Base-by-base conservation (phyloP, 2,329 filamentous ascomycete genomes). In the Apiospora arundinis region DNA sequence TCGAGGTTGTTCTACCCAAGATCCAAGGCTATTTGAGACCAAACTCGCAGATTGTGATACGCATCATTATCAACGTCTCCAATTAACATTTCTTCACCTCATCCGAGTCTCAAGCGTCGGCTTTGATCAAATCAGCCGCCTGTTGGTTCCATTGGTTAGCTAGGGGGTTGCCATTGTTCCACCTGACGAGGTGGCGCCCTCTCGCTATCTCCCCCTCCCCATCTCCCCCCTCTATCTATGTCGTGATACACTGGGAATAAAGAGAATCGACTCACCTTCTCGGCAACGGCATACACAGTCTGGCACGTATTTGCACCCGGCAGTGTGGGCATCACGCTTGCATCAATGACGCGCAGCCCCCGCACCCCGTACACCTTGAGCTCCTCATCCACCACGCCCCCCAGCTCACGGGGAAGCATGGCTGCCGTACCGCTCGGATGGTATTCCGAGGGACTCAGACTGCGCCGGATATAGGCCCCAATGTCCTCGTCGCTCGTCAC, bases 361-460 rank as follows among this genome's bases (percentile, higher is more conserved):
- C 68, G 45, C 18, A 72, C 70, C 21, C 74, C 73, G 37, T 75
- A 70, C 7, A 75, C 74, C 9, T 67, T 72, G 67, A 77, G 74
- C 72, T 72, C 73, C 0, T 76, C 76, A 72, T 84, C 82, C 0
- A 86, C 83, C 16, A 87, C 83, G 28, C 85, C 85, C 4, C 85
- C 85, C 1, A 83, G 77, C 4, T 80, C 79, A 7, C 78, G 78
- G 11, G 81, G 82, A 69, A 85, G 77, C 81, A 87, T 86, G 18
- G 73, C 69, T 0, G 77, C 77, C 2, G 77, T 80, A 49, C 79
- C 78, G 69, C 75, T 77, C 28, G 76, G 77, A 70, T 81, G 79
- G 18, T 74, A 77, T 66, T 77, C 76, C 56, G 76, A 72, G 67
- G 78, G 69, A 52, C 72, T 45, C 70, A 70, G 18, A 66, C 68